Evolutionary conservation across 1,284 basidiomycete species (phyloP).

Genomic region (Tilletia caries): DNA sequence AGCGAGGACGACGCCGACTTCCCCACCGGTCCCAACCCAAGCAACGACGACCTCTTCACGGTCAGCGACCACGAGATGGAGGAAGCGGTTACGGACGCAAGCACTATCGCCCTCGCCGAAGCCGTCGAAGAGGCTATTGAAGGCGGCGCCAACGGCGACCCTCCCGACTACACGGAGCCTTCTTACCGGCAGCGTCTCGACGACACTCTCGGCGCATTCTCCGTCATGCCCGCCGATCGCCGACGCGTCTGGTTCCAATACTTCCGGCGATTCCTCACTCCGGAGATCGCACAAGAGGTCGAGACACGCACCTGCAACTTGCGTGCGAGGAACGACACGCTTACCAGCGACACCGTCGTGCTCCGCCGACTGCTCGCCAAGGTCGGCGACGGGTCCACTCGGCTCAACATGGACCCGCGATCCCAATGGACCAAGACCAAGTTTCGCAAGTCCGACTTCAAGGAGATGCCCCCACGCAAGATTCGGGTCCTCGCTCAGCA

Average conservation of each 20-base stretch:
- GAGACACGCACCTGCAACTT: not conserved
- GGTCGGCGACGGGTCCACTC: not conserved
- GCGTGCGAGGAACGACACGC: not conserved
- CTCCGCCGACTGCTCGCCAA: not conserved
- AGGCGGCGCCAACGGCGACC: not conserved
- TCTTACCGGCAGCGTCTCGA: not conserved
- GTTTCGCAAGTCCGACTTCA: not conserved
- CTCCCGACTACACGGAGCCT: not conserved
- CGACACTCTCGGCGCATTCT: not conserved
- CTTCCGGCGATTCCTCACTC: not conserved
- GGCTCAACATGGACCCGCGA: not conserved
- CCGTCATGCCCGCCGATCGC: not conserved
- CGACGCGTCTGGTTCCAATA: not conserved
- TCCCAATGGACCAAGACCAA: not conserved
- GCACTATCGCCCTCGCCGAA: not conserved
- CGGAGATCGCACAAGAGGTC: not conserved
- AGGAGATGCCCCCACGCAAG: not conserved
- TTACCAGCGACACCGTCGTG: not conserved
- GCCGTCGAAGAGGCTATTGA: not conserved
- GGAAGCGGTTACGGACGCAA: not conserved
- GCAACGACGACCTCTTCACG: not conserved
- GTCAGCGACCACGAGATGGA: not conserved
- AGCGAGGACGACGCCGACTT: no score
- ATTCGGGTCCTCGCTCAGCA: not conserved
- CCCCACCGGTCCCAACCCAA: no score